Percentiles rank a stretch among this genome's conserved stretches.
phyloP scores from a whole-genome alignment of 768 basidiomycete genomes.

The Amanita brunnescens region DNA sequence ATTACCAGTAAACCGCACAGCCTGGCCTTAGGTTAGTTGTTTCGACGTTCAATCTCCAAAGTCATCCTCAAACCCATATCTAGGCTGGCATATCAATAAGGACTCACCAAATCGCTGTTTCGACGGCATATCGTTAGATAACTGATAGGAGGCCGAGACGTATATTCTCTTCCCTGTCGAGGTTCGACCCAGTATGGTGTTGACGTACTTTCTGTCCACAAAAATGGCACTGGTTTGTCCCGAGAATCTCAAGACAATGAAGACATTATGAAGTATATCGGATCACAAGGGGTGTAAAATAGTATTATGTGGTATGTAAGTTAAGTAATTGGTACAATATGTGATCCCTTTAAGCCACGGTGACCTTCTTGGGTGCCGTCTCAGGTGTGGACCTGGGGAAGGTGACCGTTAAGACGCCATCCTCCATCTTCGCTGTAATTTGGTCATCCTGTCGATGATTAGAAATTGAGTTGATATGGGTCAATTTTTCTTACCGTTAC shows the following conservation, averaged over 20 bases:
- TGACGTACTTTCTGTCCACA: neutral
- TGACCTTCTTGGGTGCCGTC: slow-evolving; percentile 25
- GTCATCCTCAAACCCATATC: slow-evolving; percentile 16
- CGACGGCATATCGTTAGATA: slow-evolving; percentile 3
- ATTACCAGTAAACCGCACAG: no score
- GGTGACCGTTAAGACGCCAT: slow-evolving; percentile 47
- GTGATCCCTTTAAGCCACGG: slow-evolving; percentile 10
- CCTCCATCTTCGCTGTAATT: slow-evolving; percentile 37
- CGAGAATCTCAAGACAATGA: no score
- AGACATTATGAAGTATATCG: no score
- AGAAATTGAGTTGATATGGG: neutral
- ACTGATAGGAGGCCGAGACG: neutral
- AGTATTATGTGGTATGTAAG: neutral
- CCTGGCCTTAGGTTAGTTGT: no score
- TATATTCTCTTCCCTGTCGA: neutral
- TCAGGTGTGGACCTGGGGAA: slow-evolving; percentile 30
- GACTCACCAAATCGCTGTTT: slow-evolving; percentile 13
- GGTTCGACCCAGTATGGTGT: neutral
- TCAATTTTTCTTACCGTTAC: slow-evolving; percentile 34
- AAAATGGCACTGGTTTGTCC: slow-evolving; percentile 1
- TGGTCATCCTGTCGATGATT: slow-evolving; percentile 17
- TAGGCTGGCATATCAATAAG: no score
- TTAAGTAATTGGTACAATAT: neutral
- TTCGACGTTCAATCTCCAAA: no score
- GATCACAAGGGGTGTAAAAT: no score